Base-by-base conservation (phyloP, 805 yeast species). In the Dipodascopsis uninucleata region DNA sequence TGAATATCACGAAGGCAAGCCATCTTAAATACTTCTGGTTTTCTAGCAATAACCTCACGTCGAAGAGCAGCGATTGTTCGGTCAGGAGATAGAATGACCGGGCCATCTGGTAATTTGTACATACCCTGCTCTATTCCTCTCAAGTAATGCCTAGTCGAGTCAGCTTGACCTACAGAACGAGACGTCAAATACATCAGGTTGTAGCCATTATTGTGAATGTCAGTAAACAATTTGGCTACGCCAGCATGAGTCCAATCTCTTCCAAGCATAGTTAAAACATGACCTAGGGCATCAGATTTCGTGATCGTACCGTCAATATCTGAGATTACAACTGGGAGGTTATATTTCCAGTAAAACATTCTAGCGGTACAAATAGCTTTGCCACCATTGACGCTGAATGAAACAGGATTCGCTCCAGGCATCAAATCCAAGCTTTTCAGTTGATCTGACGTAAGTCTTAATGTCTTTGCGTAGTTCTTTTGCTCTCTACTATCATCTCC, bases 221-320 rank as follows among this genome's bases (percentile, higher is more conserved):
- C 98, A n/a, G 78, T 79, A 61, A 89, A 93, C 45, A 93, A 68
- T 59, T 81, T 81, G 2, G 97, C 96, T 31, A 93, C 98, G 25
- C 98, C 98, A 1, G 80, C 77, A 63, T 93, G 98, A 0, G 98
- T 93, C 98, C 98, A 93, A 68, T 93, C 98, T 57, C 87, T 77
- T 3, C 98, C 98, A 28, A 93, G 71, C 79, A 90, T 80, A 14
- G 93, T 88, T 64, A 93, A 71, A 2, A 93, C 90, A 65, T 93
- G 98, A 2, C 98, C 98, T 58, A 93, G 70, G 0, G 98, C 98
- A 68, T 93, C 98, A 0, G 97, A 88, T 65, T 88, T 89, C 14
- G 98, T 93, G 55, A 93, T 93, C 1, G 98, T 93, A 14, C 98
- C 98, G 64, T 93, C 98, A 47, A 93, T 93, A 67, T 93, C 98